Conservation (phyloP, 768 basidiomycete genomes). For the Agaricus bisporus region DNA sequence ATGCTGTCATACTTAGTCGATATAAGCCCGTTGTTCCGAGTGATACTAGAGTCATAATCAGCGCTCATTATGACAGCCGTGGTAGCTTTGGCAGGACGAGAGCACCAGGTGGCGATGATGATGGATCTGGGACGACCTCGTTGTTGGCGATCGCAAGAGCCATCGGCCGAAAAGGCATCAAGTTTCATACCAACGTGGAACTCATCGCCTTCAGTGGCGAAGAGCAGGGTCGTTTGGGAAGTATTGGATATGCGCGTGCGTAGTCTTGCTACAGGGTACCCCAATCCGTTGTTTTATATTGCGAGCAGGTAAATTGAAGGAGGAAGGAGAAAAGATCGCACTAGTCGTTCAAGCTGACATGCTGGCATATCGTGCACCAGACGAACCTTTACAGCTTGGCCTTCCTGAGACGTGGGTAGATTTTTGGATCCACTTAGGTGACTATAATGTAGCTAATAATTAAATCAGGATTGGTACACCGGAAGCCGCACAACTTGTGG, state of each 20-base stretch:
- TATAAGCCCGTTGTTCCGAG: slow-evolving; percentile 52
- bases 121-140: slow-evolving; percentile 56
- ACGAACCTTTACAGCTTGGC: slow-evolving; percentile 80
- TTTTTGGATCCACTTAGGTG: slow-evolving; percentile 16
- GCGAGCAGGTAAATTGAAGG: slow-evolving; percentile 49
- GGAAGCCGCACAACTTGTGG: slow-evolving; percentile 69
- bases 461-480: slow-evolving; percentile 65
- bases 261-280: slow-evolving; percentile 6
- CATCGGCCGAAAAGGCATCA: slow-evolving; percentile 59
- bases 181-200: slow-evolving; percentile 73
- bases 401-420: slow-evolving; percentile 54
- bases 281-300: neutral
- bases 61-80: slow-evolving; percentile 88
- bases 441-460: neutral
- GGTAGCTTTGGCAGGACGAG: slow-evolving; percentile 78
- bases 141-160: slow-evolving; percentile 77
- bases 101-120: slow-evolving; percentile 51
- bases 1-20: slow-evolving; percentile 32
- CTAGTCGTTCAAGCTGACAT: slow-evolving; percentile 92
- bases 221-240: slow-evolving; percentile 84
- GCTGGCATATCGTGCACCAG: slow-evolving; percentile 76
- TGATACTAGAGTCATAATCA: slow-evolving; percentile 63
- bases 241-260: slow-evolving; percentile 74
- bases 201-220: slow-evolving; percentile 86
- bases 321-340: slow-evolving; percentile 56